Conservation (phyloP, 805 yeast species). For the Pichia californica region DNA sequence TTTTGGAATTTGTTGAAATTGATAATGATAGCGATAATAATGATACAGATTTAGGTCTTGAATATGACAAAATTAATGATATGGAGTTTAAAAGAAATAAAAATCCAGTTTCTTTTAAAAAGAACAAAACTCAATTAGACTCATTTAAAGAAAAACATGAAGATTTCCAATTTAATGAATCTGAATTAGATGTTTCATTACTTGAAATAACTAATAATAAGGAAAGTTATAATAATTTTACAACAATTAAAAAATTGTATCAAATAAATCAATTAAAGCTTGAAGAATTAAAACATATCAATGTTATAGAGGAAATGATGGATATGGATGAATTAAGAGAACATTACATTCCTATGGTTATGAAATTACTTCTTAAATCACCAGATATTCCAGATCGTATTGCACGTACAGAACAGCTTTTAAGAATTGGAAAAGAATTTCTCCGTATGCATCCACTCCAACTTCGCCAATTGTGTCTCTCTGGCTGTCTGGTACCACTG, state of each 20-base stretch:
- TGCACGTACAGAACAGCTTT: background rate
- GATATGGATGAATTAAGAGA: background rate
- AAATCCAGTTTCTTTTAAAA: no score
- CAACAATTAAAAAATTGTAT: background rate
- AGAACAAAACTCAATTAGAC: background rate
- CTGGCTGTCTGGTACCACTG: background rate
- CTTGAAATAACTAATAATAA: background rate
- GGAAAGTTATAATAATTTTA: no score
- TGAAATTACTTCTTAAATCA: background rate
- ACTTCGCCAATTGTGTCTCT: background rate
- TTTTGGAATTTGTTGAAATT: constrained; percentile 6
- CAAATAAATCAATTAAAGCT: background rate
- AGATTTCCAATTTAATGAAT: background rate
- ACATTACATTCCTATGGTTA: background rate
- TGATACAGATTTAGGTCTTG: no score
- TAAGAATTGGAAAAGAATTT: constrained; percentile 4
- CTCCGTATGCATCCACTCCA: background rate
- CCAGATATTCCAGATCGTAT: background rate
- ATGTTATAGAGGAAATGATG: background rate
- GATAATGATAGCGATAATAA: no score
- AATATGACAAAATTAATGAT: no score
- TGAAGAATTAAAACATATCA: background rate
- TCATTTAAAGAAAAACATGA: background rate
- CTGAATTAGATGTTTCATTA: background rate
- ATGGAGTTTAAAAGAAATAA: background rate